A percentile compares a stretch with the other conserved stretches of the same genome.
Evolutionary conservation across 108 stramenopile species (phyloP).

Genomic region (Cyclostephanos tholiformis): DNA sequence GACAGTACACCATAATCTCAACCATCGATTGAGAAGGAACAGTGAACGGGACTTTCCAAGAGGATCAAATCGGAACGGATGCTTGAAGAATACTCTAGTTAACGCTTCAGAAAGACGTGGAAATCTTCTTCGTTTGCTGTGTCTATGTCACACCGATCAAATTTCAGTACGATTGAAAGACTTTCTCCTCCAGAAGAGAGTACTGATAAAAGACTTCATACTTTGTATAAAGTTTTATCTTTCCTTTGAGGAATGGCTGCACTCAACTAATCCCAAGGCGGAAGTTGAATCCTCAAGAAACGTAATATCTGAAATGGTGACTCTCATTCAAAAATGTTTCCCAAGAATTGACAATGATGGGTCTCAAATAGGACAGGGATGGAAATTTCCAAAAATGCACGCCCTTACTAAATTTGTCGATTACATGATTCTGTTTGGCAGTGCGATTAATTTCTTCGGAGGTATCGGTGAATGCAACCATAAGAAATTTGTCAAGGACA

Average conservation of each 20-base stretch:
- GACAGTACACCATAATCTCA: background rate
- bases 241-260: background rate
- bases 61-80: background rate
- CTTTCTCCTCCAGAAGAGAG: background rate
- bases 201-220: background rate
- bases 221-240: background rate
- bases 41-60: background rate
- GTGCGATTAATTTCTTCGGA: background rate
- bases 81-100: background rate
- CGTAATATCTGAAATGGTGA: background rate
- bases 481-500: background rate
- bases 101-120: background rate
- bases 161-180: background rate
- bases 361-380: background rate
- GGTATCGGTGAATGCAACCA: slow-evolving; percentile 1
- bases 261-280: background rate
- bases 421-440: background rate
- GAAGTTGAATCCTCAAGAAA: background rate
- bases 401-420: background rate
- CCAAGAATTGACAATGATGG: background rate
- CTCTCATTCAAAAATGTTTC: background rate
- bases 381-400: background rate
- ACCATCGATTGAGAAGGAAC: background rate
- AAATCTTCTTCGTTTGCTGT: background rate
- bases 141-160: background rate